These are phyloP conservation scores for Saccharum officinarum DNA, from an alignment of 176 grass and related monocot genomes.

Conservation along the genomic window DNA sequence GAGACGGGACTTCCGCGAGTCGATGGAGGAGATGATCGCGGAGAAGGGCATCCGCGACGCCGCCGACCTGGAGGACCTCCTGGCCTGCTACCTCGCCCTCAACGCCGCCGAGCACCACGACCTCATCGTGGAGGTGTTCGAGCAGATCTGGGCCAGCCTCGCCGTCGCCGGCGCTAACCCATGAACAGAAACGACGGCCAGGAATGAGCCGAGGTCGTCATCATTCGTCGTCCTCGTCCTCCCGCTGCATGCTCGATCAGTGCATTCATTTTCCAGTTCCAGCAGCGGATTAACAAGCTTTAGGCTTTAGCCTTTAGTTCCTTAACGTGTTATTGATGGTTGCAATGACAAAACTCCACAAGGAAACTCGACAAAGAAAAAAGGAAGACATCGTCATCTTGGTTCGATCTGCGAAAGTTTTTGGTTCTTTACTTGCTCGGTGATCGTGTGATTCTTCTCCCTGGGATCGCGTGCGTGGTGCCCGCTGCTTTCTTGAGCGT, in stretches of 20 bases:
- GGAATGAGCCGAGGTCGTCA: background rate
- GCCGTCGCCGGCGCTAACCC: background rate
- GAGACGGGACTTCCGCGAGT: constrained; percentile 72
- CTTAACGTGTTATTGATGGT: background rate
- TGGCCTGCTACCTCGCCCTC: constrained; percentile 82
- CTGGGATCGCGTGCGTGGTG: constrained; percentile 26
- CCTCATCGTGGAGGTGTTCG: constrained; percentile 80
- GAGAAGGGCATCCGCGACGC: constrained; percentile 60
- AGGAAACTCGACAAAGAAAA: background rate
- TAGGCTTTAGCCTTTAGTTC: constrained; percentile 5
- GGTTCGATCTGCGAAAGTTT: background rate
- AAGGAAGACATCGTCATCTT: background rate
- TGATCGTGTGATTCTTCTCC: constrained; percentile 14
- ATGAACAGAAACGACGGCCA: background rate
- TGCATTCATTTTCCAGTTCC: background rate
- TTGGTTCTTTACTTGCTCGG: constrained; percentile 45
- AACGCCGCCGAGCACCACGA: constrained; percentile 73
- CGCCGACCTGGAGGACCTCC: constrained; percentile 77
- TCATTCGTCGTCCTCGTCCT: background rate
- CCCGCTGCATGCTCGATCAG: constrained; percentile 15
- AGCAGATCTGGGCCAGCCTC: constrained; percentile 66
- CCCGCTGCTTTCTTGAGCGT: constrained; percentile 17
- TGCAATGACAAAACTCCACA: constrained; percentile 16
- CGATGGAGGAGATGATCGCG: constrained; percentile 90
- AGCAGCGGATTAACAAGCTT: background rate